Conservation (phyloP, 805 yeast genomes). For the Kazachstania taianensis region DNA sequence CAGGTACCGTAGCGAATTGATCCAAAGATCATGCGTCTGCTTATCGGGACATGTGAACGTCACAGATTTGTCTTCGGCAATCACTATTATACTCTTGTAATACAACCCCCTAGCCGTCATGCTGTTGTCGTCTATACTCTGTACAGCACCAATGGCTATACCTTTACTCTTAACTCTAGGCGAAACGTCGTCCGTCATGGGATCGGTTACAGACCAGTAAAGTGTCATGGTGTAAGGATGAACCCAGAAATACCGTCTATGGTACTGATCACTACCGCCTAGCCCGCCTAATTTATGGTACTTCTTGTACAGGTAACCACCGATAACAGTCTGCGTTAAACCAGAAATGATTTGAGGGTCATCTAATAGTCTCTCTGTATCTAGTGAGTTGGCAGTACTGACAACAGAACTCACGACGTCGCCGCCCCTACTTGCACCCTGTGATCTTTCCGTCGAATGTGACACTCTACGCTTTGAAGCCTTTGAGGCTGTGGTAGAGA, state of each 20-base stretch:
- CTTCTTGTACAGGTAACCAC: constrained; percentile 81
- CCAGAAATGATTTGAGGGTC: neutral
- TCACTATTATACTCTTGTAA: constrained; percentile 72
- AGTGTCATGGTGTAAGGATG: constrained; percentile 88
- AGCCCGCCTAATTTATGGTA: constrained; percentile 69
- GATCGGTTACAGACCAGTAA: constrained; percentile 60
- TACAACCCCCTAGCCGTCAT: constrained; percentile 44
- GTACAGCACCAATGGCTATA: constrained; percentile 18
- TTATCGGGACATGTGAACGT: constrained; percentile 82
- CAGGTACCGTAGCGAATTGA: constrained; percentile 67
- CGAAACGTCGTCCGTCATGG: neutral
- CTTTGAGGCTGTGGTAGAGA: too few relatives aligned
- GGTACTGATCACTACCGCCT: constrained; percentile 66
- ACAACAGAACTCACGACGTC: neutral
- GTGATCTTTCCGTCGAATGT: neutral
- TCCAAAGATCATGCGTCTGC: constrained; percentile 87
- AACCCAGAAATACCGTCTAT: constrained; percentile 90
- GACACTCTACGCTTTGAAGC: too few relatives aligned
- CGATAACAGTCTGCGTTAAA: constrained; percentile 85
- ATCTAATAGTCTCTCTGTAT: neutral
- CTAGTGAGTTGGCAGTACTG: neutral
- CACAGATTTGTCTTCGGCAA: constrained; percentile 53
- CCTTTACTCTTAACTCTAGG: constrained; percentile 5
- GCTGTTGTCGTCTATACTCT: constrained; percentile 39
- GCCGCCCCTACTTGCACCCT: neutral